phyloP scores from a whole-genome alignment of 139 green algal species.

The Auxenochlorella protothecoides region DNA sequence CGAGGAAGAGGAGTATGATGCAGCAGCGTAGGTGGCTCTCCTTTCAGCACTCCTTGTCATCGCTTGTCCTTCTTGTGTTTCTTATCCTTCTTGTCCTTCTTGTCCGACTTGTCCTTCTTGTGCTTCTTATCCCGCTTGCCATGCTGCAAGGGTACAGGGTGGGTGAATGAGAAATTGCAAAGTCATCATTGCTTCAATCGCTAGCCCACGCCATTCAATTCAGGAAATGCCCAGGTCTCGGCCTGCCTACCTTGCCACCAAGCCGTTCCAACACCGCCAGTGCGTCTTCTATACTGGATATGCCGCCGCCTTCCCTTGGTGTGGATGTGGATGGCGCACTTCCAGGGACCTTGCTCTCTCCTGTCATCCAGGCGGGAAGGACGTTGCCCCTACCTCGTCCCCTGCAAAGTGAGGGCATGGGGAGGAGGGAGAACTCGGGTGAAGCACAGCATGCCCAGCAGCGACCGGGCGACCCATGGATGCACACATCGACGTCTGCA shows the following conservation, averaged over 20 bases:
- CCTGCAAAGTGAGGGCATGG: not conserved
- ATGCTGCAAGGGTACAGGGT: not conserved
- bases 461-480: too few relatives aligned
- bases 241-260: not conserved
- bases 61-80: constrained; percentile 15
- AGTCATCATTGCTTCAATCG: not conserved
- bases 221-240: not conserved
- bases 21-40: too few relatives aligned
- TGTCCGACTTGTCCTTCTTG: not conserved
- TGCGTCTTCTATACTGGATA: constrained; percentile 3
- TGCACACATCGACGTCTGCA: too few relatives aligned
- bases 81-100: constrained; percentile 14
- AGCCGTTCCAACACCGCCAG: constrained; percentile 6
- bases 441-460: too few relatives aligned
- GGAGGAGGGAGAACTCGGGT: too few relatives aligned
- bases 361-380: constrained; percentile 12
- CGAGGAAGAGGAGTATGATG: not conserved
- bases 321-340: not conserved
- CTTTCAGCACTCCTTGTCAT: too few relatives aligned
- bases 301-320: not conserved
- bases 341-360: not conserved
- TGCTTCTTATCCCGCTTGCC: not conserved
- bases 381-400: constrained; percentile 4
- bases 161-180: too few relatives aligned
- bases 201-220: too few relatives aligned